phyloP scores from a whole-genome alignment of 177 flowering plant species.

The Vitis hybrid region DNA sequence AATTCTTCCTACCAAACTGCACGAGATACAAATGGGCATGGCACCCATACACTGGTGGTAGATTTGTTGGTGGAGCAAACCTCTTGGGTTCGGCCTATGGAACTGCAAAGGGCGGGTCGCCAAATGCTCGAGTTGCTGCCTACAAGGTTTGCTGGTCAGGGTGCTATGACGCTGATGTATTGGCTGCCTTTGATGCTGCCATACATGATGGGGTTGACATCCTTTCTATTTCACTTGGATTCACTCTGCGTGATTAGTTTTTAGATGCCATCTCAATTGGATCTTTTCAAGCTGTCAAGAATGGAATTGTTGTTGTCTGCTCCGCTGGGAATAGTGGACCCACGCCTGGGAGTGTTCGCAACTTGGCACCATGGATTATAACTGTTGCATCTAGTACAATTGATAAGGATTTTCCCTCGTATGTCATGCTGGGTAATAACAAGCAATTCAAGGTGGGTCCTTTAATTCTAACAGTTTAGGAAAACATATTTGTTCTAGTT shows the following conservation, averaged over 20 bases:
- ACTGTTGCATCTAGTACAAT: slow-evolving; percentile 23
- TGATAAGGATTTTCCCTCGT: slow-evolving; percentile 13
- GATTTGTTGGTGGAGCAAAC: slow-evolving; percentile 27
- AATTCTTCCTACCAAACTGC: slow-evolving; percentile 12
- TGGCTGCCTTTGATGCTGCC: slow-evolving; percentile 35
- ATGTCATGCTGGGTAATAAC: slow-evolving; percentile 9
- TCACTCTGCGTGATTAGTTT: slow-evolving; percentile 14
- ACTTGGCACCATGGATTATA: slow-evolving; percentile 38
- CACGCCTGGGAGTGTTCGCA: slow-evolving; percentile 18
- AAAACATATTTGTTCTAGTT: too few species aligned
- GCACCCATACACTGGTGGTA: slow-evolving; percentile 38
- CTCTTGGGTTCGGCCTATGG: slow-evolving; percentile 26
- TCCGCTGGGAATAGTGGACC: slow-evolving; percentile 44
- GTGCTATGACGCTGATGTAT: slow-evolving; percentile 28
- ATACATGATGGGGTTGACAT: slow-evolving; percentile 43
- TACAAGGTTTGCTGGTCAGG: slow-evolving; percentile 38
- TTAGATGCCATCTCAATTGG: slow-evolving; percentile 31
- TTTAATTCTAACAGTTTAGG: background rate
- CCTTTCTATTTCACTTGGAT: slow-evolving; percentile 34
- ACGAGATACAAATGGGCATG: slow-evolving; percentile 39
- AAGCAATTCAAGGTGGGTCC: slow-evolving; percentile 1
- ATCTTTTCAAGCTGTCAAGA: slow-evolving; percentile 32
- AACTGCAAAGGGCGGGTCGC: slow-evolving; percentile 43
- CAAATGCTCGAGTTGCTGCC: slow-evolving; percentile 36
- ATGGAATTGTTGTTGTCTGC: slow-evolving; percentile 32